Evolutionary conservation across 2,329 filamentous ascomycete species (phyloP).

Genomic region (Stachybotrys chartarum): DNA sequence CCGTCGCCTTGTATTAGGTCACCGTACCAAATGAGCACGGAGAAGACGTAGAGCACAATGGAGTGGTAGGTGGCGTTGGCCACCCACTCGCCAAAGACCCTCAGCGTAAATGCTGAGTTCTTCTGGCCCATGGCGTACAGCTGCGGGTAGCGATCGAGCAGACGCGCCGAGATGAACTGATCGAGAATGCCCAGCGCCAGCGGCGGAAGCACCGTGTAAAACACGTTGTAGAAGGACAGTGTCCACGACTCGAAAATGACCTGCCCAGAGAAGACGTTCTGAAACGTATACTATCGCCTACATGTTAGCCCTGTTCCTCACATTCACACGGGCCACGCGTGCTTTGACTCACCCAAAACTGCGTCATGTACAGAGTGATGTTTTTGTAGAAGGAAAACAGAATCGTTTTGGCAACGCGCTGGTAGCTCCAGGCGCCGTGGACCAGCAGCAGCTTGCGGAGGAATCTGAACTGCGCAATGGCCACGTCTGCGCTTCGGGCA

Average conservation of each 20-base stretch:
- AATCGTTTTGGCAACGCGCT: slow-evolving; percentile 93
- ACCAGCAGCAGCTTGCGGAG: slow-evolving; percentile 90
- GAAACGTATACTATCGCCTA: slow-evolving; percentile 72
- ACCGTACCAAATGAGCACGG: slow-evolving; percentile 71
- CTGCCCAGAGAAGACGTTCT: slow-evolving; percentile 95
- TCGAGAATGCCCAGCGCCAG: slow-evolving; percentile 95
- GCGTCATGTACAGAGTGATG: slow-evolving; percentile 96
- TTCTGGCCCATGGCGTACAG: slow-evolving; percentile 90
- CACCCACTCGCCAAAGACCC: slow-evolving; percentile 90
- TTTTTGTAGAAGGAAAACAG: slow-evolving; percentile 99
- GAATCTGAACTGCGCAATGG: slow-evolving; percentile 93
- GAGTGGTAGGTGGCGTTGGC: slow-evolving; percentile 94
- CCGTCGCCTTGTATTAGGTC: slow-evolving; percentile 77
- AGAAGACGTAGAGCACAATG: slow-evolving; percentile 81
- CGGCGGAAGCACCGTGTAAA: slow-evolving; percentile 91
- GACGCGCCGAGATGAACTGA: slow-evolving; percentile 89
- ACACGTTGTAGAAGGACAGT: slow-evolving; percentile 97
- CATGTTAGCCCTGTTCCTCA: slow-evolving; percentile 14
- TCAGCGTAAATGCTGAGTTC: slow-evolving; percentile 87
- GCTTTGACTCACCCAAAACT: slow-evolving; percentile 75
- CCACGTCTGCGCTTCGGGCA: slow-evolving; percentile 88
- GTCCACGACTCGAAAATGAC: slow-evolving; percentile 99
- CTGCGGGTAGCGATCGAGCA: slow-evolving; percentile 93
- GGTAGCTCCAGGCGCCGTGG: slow-evolving; percentile 96
- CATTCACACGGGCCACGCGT: no score